Evolutionary conservation across 805 yeast species (phyloP), one percentile per base, ranked within the genome.

Genomic region (Candida quercuum): DNA sequence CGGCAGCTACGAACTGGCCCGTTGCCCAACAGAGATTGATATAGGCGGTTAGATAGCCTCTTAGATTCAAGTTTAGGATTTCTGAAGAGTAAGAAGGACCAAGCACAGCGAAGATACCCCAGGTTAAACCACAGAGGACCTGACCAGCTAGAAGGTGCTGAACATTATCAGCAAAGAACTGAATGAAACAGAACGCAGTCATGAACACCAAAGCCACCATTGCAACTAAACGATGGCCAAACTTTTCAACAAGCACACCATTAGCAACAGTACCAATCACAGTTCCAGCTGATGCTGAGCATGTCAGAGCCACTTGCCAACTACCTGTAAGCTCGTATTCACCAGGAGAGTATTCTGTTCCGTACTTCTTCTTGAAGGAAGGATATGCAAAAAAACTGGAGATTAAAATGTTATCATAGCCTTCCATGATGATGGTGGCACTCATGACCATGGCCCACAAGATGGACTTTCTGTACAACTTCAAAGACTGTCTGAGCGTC

Each of bases 71-170:
- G 0, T 81, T 81, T 42, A 76, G 65, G 23, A 74, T 74, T 48
- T 76, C 83, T 13, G 77, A 63, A n/a, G 81, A 76, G 49, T 76
- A 76, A 3, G 76, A 57, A 9, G 74, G 71, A 3, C 75, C 61
- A 46, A 76, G 52, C 22, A 74, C 65, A 40, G 68, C 74, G 48
- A 74, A 74, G n/a, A 65, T 63, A 36, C 83, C 82, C 76, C 78
- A 75, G 8, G 70, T 64, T 24, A 75, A 41, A 43, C 76, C 76
- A 21, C 66, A 54, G 10, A 70, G 49, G 17, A 69, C 48, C 17
- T 26, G 18, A 26, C 18, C 29, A 26, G 18, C 29, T 9, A 26
- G 17, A 26, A 14, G 15, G 18, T 61, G 64, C 9, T 57, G 58
- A 19, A 64, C 42, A 41, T 52, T 57, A 8, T 63, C 60, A 22